These are phyloP conservation scores for Chlorella vulgaris DNA, from an alignment of 139 green algal genomes.

Conservation along the genomic window DNA sequence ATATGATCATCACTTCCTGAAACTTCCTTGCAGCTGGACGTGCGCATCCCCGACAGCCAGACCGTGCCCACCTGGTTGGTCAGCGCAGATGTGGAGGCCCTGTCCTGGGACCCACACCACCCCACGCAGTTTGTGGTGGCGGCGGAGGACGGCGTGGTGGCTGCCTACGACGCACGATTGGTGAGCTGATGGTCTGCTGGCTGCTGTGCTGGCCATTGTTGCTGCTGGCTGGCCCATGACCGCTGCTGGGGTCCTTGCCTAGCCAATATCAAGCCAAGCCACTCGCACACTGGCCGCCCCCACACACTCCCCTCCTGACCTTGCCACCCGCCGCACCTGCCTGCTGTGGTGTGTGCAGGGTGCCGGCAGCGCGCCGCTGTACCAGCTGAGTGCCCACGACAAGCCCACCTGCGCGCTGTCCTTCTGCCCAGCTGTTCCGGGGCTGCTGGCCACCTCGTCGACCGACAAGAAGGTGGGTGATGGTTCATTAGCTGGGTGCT, in stretches of 20 bases:
- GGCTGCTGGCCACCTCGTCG: conserved; percentile 86
- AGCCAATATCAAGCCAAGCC: too few species aligned
- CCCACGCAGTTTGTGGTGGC: conserved; percentile 90
- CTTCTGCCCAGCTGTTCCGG: conserved; percentile 69
- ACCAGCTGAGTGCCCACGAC: conserved; percentile 67
- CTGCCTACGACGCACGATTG: conserved; percentile 66
- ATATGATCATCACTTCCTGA: background rate
- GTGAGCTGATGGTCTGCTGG: conserved; percentile 36
- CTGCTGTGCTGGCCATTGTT: too few species aligned
- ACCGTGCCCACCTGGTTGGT: conserved; percentile 75
- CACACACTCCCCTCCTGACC: background rate
- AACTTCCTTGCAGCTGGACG: conserved; percentile 14
- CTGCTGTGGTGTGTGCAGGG: background rate
- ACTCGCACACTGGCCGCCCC: background rate
- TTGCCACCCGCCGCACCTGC: too few species aligned
- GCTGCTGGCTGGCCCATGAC: too few species aligned
- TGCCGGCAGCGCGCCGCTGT: conserved; percentile 64
- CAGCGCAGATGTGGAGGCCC: conserved; percentile 86
- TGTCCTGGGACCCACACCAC: conserved; percentile 81
- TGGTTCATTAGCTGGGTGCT: background rate
- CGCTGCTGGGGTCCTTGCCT: background rate
- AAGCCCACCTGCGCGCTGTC: conserved; percentile 78
- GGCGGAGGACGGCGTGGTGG: conserved; percentile 79
- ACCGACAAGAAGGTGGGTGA: conserved; percentile 87
- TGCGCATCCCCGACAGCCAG: conserved; percentile 30